Conservation (phyloP, 2,329 filamentous ascomycete species). For the Talaromyces amestolkiae region DNA sequence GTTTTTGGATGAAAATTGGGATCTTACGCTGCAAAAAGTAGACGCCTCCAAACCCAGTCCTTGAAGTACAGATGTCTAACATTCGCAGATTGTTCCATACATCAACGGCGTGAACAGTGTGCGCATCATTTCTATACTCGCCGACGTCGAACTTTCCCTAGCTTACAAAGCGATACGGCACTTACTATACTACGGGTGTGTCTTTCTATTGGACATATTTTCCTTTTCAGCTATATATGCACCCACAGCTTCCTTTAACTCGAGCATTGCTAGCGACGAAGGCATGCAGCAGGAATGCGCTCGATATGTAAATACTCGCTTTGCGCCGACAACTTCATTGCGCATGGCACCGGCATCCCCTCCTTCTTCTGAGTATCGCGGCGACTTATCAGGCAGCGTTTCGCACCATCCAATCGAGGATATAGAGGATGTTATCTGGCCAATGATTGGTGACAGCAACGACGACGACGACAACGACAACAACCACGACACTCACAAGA, state of each 20-base stretch:
- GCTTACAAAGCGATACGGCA: constrained; percentile 84
- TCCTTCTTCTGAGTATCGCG: constrained; percentile 3
- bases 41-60: not conserved
- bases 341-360: constrained; percentile 13
- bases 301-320: constrained; percentile 68
- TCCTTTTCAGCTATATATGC: constrained; percentile 92
- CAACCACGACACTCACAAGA: not conserved
- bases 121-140: constrained; percentile 76
- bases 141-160: constrained; percentile 82
- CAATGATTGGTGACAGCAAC: constrained; percentile 36
- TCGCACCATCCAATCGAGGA: not conserved
- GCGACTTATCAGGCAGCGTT: constrained; percentile 3
- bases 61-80: not conserved
- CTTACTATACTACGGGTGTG: constrained; percentile 87
- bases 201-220: constrained; percentile 90
- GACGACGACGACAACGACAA: constrained; percentile 20
- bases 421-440: constrained; percentile 42
- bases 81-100: constrained; percentile 66
- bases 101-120: constrained; percentile 92
- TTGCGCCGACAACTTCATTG: constrained; percentile 31
- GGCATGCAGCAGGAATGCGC: constrained; percentile 84
- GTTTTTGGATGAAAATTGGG: constrained; percentile 56
- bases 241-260: constrained; percentile 71
- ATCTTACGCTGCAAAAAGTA: constrained; percentile 53
- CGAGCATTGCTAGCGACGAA: constrained; percentile 70